phyloP scores from a whole-genome alignment of 2,329 filamentous ascomycete genomes.

The Cladosporium phlei region DNA sequence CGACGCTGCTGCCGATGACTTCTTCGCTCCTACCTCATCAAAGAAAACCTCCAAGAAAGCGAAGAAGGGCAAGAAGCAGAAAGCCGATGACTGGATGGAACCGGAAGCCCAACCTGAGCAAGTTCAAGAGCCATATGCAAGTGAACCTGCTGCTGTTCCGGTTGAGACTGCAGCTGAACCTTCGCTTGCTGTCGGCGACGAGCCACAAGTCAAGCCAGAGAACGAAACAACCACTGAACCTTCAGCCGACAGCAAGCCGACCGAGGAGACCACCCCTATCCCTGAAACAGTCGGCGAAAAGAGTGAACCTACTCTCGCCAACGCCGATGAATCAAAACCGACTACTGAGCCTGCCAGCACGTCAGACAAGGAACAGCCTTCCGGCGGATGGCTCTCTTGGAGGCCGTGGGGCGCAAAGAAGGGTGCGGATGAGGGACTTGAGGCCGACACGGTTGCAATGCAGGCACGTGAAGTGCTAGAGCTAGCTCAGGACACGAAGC shows the following conservation, averaged over 20 bases:
- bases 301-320: too few species aligned
- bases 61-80: conserved; percentile 26
- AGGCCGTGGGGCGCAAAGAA: conserved; percentile 5
- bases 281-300: too few species aligned
- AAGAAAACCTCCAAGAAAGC: conserved; percentile 21
- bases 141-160: neutral
- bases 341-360: too few species aligned
- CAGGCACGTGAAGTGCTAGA: neutral
- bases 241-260: neutral
- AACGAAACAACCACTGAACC: too few species aligned
- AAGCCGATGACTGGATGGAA: conserved; percentile 13
- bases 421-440: neutral
- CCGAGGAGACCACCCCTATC: too few species aligned
- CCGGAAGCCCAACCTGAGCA: conserved; percentile 13
- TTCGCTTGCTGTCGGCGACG: neutral
- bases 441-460: neutral
- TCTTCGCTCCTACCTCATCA: conserved; percentile 11
- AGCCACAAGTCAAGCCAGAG: neutral
- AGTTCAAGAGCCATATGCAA: neutral
- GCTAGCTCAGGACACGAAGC: neutral
- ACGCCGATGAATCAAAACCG: neutral
- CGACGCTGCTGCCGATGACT: conserved; percentile 7
- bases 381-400: conserved; percentile 5
- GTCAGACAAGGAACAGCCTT: too few species aligned
- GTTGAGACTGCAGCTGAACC: neutral